Evolutionary conservation across 2,329 filamentous ascomycete species (phyloP), one percentile per base, ranked within the genome.

Genomic region (Penicillium sp.): DNA sequence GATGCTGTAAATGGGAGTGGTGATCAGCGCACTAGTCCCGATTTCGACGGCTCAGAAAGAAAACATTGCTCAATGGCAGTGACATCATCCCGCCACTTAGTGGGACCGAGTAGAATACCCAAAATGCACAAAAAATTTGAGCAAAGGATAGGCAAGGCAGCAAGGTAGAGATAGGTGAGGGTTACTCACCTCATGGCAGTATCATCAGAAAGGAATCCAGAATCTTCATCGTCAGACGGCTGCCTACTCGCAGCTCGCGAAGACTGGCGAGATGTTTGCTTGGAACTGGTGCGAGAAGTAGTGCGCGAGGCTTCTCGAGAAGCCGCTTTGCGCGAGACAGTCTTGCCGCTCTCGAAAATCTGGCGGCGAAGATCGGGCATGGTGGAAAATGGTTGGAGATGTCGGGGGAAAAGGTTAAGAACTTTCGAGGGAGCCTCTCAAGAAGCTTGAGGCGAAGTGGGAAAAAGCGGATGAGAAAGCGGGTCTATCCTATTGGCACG

Each of bases 271-370:
- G 83, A 86, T 42, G 77, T 77, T 10, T 76, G 72, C 18, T 79
- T 75, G 14, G 83, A 86, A 59, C 72, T 76, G 13, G 77, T 72
- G 54, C 80, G 81, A 43, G 83, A 86, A 51, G 72, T 77, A 14
- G 78, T 74, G 24, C 79, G 78, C 14, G 84, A 85, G 39, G 76
- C 78, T 53, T 80, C 76, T 55, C 79, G 78, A 23, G 83, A 83
- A 49, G 78, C 79, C 31, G 83, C 83, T 67, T 87, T 87, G 64
- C 82, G 82, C 48, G 85, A 87, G 43, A 83, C 74, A 18, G 84
- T 88, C 75, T 88, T 88, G 69, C 81, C 79, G 74, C 83, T 85
- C 76, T 87, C 85, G 34, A 86, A 80, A 52, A 83, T 84, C 66
- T 83, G 81, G 63, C 84, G 80, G 60, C 84, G 74, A 49, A 79